Percentiles rank a stretch among this genome's conserved stretches.
phyloP scores from a whole-genome alignment of 768 basidiomycete species.

The Tubosaeta sp. region DNA sequence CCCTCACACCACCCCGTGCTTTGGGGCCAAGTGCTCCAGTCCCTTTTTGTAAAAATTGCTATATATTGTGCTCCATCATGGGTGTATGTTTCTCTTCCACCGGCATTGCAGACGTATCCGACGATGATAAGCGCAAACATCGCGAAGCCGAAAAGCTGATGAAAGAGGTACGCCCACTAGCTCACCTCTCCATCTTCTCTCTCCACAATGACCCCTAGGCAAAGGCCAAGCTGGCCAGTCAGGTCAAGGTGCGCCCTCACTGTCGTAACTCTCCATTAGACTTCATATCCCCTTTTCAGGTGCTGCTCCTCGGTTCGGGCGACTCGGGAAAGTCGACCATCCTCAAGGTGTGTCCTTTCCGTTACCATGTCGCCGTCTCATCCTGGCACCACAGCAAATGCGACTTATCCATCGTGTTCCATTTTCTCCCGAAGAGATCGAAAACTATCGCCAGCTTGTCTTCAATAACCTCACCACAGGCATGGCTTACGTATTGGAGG shows the following conservation, averaged over 20 bases:
- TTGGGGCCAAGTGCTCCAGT: slow-evolving; percentile 14
- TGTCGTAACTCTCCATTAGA: neutral
- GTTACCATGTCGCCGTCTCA: neutral
- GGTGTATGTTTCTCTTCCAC: slow-evolving; percentile 74
- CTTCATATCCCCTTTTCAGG: slow-evolving; percentile 37
- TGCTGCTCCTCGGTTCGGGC: slow-evolving; percentile 87
- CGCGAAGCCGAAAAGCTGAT: slow-evolving; percentile 73
- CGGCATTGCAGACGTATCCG: slow-evolving; percentile 53
- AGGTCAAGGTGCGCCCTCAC: slow-evolving; percentile 64
- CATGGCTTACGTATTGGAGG: slow-evolving; percentile 75
- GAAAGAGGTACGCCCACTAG: slow-evolving; percentile 53
- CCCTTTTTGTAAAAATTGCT: slow-evolving; percentile 4
- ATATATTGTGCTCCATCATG: slow-evolving; percentile 38
- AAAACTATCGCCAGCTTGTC: slow-evolving; percentile 85
- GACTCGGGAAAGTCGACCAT: slow-evolving; percentile 93
- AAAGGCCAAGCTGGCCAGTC: slow-evolving; percentile 62
- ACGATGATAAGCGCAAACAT: slow-evolving; percentile 64
- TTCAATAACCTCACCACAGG: slow-evolving; percentile 91
- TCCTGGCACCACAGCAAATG: slow-evolving; percentile 69
- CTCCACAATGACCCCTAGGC: slow-evolving; percentile 43
- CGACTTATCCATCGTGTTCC: slow-evolving; percentile 87
- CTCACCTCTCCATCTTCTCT: neutral
- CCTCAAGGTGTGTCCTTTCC: slow-evolving; percentile 60
- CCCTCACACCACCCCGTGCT: neutral
- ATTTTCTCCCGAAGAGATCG: slow-evolving; percentile 78